Percentiles rank a stretch among this genome's conserved stretches.
phyloP scores from a whole-genome alignment of 768 basidiomycete species.

The Strobilomyces echinocephalus region DNA sequence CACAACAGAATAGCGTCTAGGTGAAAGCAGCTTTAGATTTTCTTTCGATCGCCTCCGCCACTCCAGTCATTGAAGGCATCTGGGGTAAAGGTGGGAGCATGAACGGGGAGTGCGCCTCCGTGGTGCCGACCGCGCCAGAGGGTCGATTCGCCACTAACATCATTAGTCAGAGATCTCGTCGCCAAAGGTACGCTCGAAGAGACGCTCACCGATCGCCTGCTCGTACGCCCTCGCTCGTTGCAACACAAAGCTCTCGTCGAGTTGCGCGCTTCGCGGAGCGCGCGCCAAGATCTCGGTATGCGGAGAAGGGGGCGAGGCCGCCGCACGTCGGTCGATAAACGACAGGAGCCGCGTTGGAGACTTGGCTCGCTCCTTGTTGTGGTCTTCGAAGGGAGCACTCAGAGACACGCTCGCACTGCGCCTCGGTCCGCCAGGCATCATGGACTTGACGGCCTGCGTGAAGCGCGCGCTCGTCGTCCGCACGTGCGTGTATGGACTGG shows the following conservation, averaged over 20 bases:
- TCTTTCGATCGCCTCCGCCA: slow-evolving; percentile 10
- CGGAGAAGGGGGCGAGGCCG: neutral
- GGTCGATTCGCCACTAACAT: neutral
- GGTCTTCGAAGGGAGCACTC: slow-evolving; percentile 2
- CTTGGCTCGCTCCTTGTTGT: slow-evolving; percentile 10
- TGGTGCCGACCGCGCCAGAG: neutral
- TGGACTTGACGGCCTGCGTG: slow-evolving; percentile 21
- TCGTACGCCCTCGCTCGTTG: slow-evolving; percentile 29
- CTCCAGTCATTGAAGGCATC: slow-evolving; percentile 24
- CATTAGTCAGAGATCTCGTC: neutral
- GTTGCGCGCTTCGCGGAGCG: slow-evolving; percentile 1
- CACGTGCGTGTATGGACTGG: slow-evolving; percentile 9
- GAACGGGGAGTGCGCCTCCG: slow-evolving; percentile 28
- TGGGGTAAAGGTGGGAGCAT: slow-evolving; percentile 36
- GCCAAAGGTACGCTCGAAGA: neutral
- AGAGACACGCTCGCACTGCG: slow-evolving; percentile 10
- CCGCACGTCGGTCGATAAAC: slow-evolving; percentile 12
- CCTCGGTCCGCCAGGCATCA: slow-evolving; percentile 20
- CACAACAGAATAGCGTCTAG: neutral
- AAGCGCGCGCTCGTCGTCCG: slow-evolving; percentile 20
- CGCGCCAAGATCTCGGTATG: slow-evolving; percentile 9
- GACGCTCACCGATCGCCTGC: slow-evolving; percentile 17
- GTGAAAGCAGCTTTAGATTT: slow-evolving; percentile 4
- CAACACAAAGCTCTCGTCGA: slow-evolving; percentile 27
- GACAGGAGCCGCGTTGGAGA: slow-evolving; percentile 12